phyloP scores from a whole-genome alignment of 2,329 filamentous ascomycete genomes.

The Paecilomyces sp. region DNA sequence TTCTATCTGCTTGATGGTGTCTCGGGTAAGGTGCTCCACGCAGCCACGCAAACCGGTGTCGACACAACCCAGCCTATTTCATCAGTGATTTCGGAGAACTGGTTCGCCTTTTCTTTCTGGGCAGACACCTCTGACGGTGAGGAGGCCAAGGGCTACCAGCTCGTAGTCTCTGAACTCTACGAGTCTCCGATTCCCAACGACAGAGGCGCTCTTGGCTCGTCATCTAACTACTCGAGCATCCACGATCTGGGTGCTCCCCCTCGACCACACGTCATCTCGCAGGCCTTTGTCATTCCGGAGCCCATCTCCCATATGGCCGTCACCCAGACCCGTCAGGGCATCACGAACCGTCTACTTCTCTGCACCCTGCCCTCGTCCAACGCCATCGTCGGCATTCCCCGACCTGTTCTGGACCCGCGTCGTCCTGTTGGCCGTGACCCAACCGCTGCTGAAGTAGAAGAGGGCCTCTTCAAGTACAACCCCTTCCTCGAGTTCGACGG shows the following conservation, averaged over 20 bases:
- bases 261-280: conserved; percentile 68
- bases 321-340: conserved; percentile 85
- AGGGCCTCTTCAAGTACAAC: conserved; percentile 70
- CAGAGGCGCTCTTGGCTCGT: conserved; percentile 66
- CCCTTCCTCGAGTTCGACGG: conserved; percentile 79
- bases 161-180: conserved; percentile 82
- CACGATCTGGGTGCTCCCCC: conserved; percentile 54
- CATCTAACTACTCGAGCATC: conserved; percentile 70
- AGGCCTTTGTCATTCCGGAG: conserved; percentile 73
- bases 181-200: conserved; percentile 79
- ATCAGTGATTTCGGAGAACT: conserved; percentile 84
- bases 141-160: conserved; percentile 71
- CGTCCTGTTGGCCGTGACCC: conserved; percentile 80
- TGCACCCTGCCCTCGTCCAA: conserved; percentile 67
- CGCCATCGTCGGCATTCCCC: conserved; percentile 72
- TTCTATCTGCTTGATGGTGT: conserved; percentile 80
- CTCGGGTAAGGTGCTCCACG: conserved; percentile 72
- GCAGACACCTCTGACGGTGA: conserved; percentile 41
- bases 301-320: conserved; percentile 74
- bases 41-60: conserved; percentile 63
- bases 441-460: conserved; percentile 69
- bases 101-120: conserved; percentile 82
- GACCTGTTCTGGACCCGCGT: conserved; percentile 72
- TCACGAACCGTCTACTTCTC: conserved; percentile 74
- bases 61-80: conserved; percentile 67